A percentile compares a stretch with the other conserved stretches of the same genome.
Conservation (phyloP, 2,329 filamentous ascomycete genomes). For the Pseudogymnoascus sp. region DNA sequence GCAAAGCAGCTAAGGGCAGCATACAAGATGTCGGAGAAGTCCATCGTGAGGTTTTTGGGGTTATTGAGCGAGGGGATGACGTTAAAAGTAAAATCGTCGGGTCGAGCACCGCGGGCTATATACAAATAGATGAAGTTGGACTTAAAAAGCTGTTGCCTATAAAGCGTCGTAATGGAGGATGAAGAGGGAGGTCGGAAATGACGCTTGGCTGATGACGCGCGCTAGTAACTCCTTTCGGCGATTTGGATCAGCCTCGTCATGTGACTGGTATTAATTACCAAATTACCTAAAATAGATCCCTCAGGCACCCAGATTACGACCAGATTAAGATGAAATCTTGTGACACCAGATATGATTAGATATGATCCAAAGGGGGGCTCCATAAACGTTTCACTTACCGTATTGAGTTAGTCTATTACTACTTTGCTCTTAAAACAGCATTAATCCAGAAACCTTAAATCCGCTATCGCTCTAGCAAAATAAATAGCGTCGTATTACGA, state of each 20-base stretch:
- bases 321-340: slow-evolving; percentile 7
- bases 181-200: not conserved
- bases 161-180: slow-evolving; percentile 1
- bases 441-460: slow-evolving; percentile 5
- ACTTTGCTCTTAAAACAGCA: not conserved
- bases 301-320: not conserved
- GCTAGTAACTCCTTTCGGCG: slow-evolving; percentile 6
- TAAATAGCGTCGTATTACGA: not conserved
- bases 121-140: not conserved
- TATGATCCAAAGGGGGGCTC: slow-evolving; percentile 6
- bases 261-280: not conserved
- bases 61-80: not conserved
- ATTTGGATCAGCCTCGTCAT: slow-evolving; percentile 1
- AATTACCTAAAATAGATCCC: not conserved
- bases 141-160: not conserved
- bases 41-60: slow-evolving; percentile 48
- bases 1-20: slow-evolving; percentile 29
- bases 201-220: slow-evolving; percentile 6
- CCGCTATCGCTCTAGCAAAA: slow-evolving; percentile 1
- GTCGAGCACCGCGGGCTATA: not conserved
- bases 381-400: slow-evolving; percentile 1
- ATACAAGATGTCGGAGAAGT: slow-evolving; percentile 88
- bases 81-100: not conserved
- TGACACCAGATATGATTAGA: slow-evolving; percentile 8
- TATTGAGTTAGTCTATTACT: not conserved